Conservation (phyloP, 2,329 filamentous ascomycete species). For the Rhinocladiella mackenziei region DNA sequence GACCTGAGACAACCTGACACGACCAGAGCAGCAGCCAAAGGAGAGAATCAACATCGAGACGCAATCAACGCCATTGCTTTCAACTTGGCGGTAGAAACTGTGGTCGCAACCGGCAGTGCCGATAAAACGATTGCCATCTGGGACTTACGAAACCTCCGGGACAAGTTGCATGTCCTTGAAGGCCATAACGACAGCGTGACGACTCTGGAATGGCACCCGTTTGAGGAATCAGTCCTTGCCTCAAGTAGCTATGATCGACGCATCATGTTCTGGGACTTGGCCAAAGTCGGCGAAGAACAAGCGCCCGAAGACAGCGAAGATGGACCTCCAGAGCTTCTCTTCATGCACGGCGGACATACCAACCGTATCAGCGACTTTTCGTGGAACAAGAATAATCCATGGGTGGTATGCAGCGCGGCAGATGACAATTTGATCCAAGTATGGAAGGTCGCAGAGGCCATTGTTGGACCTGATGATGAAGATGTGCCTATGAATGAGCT, state of each 20-base stretch:
- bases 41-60: slow-evolving; percentile 73
- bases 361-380: slow-evolving; percentile 95
- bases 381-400: slow-evolving; percentile 96
- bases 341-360: slow-evolving; percentile 98
- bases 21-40: slow-evolving; percentile 61
- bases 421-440: slow-evolving; percentile 97
- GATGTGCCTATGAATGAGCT: slow-evolving; percentile 74
- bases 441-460: slow-evolving; percentile 80
- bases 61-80: slow-evolving; percentile 96
- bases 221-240: slow-evolving; percentile 80
- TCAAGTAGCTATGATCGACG: slow-evolving; percentile 90
- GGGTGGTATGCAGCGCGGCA: slow-evolving; percentile 91
- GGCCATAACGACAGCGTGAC: slow-evolving; percentile 87
- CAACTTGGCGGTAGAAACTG: slow-evolving; percentile 83
- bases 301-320: slow-evolving; percentile 92
- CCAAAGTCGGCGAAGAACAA: slow-evolving; percentile 87
- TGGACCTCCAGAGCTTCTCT: slow-evolving; percentile 90
- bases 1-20: slow-evolving; percentile 70
- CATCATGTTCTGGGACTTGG: slow-evolving; percentile 95
- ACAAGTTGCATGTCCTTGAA: slow-evolving; percentile 84
- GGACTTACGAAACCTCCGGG: slow-evolving; percentile 87
- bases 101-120: slow-evolving; percentile 87
- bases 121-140: slow-evolving; percentile 94
- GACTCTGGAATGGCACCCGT: slow-evolving; percentile 90
- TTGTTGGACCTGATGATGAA: slow-evolving; percentile 65